Evolutionary conservation across 352 stramenopile species (phyloP), one percentile per base, ranked within the genome.

Genomic region (Phytophthora citrophthora): DNA sequence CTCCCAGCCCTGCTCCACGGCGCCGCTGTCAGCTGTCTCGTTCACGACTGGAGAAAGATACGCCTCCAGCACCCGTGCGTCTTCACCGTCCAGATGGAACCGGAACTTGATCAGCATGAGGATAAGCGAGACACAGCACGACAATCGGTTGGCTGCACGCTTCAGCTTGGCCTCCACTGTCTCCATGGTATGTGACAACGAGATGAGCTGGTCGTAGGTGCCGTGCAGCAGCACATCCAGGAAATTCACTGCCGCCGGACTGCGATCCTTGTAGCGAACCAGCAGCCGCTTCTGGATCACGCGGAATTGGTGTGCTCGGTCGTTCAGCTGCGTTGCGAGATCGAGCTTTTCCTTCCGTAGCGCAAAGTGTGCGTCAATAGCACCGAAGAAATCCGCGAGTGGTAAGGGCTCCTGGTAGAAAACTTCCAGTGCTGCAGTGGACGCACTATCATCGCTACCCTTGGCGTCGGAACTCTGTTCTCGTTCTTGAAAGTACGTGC

Each of bases 221-320:
- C 86, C 88, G 50, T 95, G 76, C 27, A 96, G 74, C 40, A 98
- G 71, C 39, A 91, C 71, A 51, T 98, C 91, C 8, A 98, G 61
- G 23, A 76, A 89, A 26, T 93, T 77, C 18, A 97, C 70, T 10
- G 89, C 67, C 12, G 88, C 74, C 0, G 91, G 90, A 61, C 89
- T 97, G 18, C 87, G 79, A 67, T 97, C 88, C 63, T 96, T 96
- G 76, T 95, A 98, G 27, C 90, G 86, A 36, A 95, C 86, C 3
- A 97, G 70, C 29, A 98, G 64, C 3, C 90, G 88, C 70, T 97
- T 97, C 58, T 97, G 81, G 29, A 98, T 89, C 20, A 97, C 74
- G 16, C 91, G 86, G 62, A 93, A 96, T 62, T 97, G 85, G 50
- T 96, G 88, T 11, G 86, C 82, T 27, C 83, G 81, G 61, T 97